A percentile compares a stretch with the other conserved stretches of the same genome.
Conservation (phyloP, 345 rosid genomes). For the Eutrema yunnanense region DNA sequence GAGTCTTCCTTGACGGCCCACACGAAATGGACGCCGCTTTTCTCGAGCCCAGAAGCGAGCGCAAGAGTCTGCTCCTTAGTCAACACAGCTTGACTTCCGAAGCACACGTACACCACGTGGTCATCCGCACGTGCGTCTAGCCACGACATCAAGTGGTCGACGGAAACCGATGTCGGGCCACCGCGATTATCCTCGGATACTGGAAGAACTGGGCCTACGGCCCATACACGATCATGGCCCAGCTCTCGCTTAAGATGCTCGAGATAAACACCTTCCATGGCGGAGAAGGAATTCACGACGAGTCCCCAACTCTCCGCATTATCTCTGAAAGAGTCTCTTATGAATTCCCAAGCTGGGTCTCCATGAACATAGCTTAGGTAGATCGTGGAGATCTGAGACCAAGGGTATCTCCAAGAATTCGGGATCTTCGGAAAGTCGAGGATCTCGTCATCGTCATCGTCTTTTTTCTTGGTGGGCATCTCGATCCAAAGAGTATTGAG, state of each 20-base stretch:
- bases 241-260: conserved; percentile 32
- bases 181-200: conserved; percentile 31
- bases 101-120: conserved; percentile 63
- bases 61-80: conserved; percentile 34
- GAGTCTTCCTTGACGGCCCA: conserved; percentile 34
- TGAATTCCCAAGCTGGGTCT: conserved; percentile 34
- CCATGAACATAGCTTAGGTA: conserved; percentile 31
- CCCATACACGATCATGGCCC: conserved; percentile 42
- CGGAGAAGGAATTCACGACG: conserved; percentile 40
- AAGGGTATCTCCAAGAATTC: conserved; percentile 36
- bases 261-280: conserved; percentile 39
- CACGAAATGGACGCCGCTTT: conserved; percentile 45
- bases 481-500: conserved; percentile 35
- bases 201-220: conserved; percentile 52
- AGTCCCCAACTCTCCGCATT: conserved; percentile 47
- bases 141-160: conserved; percentile 39
- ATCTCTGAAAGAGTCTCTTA: conserved; percentile 24
- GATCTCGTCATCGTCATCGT: conserved; percentile 5
- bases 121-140: conserved; percentile 43
- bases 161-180: conserved; percentile 38
- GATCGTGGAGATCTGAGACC: conserved; percentile 39
- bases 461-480: conserved; percentile 27
- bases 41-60: conserved; percentile 43
- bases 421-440: conserved; percentile 34
- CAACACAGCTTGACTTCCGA: conserved; percentile 59